These are phyloP conservation scores for Stagonosporopsis vannaccii DNA, from an alignment of 2,329 filamentous ascomycete species.

Conservation along the genomic window DNA sequence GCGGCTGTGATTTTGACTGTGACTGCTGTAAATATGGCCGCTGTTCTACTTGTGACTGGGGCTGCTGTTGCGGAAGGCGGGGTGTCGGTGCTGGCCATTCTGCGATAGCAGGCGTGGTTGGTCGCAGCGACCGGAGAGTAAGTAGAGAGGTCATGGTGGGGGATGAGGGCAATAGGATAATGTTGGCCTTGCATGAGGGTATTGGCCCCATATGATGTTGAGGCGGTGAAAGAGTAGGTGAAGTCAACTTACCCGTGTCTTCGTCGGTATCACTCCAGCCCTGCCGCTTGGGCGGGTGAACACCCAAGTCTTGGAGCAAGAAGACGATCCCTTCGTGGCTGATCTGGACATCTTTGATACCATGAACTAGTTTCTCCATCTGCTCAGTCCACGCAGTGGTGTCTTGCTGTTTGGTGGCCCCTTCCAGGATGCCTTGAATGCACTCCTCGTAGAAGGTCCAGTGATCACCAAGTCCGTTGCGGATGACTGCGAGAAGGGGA, in stretches of 20 bases:
- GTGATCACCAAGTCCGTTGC: slow-evolving; percentile 16
- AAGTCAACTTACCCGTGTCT: slow-evolving; percentile 67
- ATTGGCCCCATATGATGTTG: background rate
- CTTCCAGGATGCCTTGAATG: slow-evolving; percentile 9
- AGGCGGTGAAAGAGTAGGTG: slow-evolving; percentile 78
- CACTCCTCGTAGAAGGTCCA: slow-evolving; percentile 28
- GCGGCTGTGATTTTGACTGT: background rate
- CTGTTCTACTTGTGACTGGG: background rate
- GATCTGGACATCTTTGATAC: background rate
- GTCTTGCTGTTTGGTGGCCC: slow-evolving; percentile 7
- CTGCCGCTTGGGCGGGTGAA: background rate
- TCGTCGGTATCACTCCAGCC: slow-evolving; percentile 76
- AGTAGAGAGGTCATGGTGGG: background rate
- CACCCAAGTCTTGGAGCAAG: slow-evolving; percentile 17
- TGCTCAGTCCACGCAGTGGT: slow-evolving; percentile 22
- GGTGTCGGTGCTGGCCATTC: background rate
- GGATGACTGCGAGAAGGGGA: slow-evolving; percentile 19
- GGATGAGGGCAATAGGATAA: background rate
- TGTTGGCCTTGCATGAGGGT: background rate
- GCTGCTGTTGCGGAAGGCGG: background rate
- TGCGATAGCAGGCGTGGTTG: background rate
- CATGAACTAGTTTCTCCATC: slow-evolving; percentile 18
- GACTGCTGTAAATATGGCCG: background rate
- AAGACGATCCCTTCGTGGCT: slow-evolving; percentile 26
- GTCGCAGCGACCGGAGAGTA: background rate